Evolutionary conservation across 495 filamentous ascomycete species (phyloP).

Genomic region (Pyrenula aspistea): DNA sequence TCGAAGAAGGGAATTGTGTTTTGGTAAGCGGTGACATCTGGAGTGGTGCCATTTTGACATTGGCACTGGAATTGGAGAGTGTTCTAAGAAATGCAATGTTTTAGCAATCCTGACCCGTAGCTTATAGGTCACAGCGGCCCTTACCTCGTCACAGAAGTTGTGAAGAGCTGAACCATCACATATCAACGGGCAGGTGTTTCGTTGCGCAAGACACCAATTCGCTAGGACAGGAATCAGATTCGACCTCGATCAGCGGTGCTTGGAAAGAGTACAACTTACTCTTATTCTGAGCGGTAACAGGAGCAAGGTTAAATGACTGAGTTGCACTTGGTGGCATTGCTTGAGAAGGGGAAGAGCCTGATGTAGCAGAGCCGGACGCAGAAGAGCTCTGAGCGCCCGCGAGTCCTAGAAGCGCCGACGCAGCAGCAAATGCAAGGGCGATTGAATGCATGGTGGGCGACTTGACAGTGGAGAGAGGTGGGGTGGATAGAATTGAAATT

Average conservation of each 20-base stretch:
- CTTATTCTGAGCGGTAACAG: not conserved
- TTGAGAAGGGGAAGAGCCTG: not conserved
- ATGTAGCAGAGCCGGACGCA: not conserved
- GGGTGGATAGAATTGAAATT: not conserved
- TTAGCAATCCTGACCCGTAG: constrained; percentile 1
- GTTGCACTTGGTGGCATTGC: not conserved
- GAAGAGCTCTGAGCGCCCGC: not conserved
- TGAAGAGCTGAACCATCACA: constrained; percentile 26
- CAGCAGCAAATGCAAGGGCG: not conserved
- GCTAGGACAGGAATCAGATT: constrained; percentile 13
- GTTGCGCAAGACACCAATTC: constrained; percentile 32
- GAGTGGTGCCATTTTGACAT: constrained; percentile 37
- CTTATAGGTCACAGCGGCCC: not conserved
- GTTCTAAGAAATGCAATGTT: constrained; percentile 16
- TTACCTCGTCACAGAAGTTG: constrained; percentile 33
- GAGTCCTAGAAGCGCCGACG: not conserved
- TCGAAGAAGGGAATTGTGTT: constrained; percentile 45
- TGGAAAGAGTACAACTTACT: not conserved
- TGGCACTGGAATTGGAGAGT: constrained; percentile 40
- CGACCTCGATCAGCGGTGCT: not conserved
- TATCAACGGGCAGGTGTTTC: constrained; percentile 32
- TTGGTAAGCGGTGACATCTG: constrained; percentile 38
- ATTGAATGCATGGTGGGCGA: not conserved
- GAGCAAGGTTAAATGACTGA: not conserved
- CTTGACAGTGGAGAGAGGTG: not conserved